phyloP scores from a whole-genome alignment of 208 protist genomes.

The Porcisia hertigi region DNA sequence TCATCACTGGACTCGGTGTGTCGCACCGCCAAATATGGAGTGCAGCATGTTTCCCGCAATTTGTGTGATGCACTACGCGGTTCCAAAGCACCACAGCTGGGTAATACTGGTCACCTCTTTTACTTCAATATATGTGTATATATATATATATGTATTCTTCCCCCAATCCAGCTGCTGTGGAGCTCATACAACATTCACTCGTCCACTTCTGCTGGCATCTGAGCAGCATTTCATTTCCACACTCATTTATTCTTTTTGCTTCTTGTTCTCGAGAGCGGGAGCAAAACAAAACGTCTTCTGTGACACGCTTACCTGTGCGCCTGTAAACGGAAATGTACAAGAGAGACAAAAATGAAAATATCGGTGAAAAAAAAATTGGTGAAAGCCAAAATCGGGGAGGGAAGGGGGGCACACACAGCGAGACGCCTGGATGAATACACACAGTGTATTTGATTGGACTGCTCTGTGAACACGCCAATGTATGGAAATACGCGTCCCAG shows the following conservation, averaged over 20 bases:
- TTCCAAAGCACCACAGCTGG: not conserved
- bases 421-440: not conserved
- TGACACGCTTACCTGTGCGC: not conserved
- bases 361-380: not conserved
- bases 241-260: constrained; percentile 2
- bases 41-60: not conserved
- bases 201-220: too few species aligned
- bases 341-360: not conserved
- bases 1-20: not conserved
- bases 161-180: not conserved
- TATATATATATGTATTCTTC: too few species aligned
- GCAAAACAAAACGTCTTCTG: not conserved
- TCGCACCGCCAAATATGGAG: not conserved
- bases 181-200: not conserved
- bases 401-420: not conserved
- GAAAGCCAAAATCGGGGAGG: not conserved
- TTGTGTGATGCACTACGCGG: not conserved
- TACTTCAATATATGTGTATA: not conserved
- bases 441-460: not conserved
- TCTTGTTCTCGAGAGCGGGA: constrained; percentile 1
- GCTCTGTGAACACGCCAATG: not conserved
- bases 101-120: not conserved
- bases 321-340: not conserved
- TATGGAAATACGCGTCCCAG: not conserved
- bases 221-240: not conserved